Conservation (phyloP, 2,329 filamentous ascomycete species). For the Neocatenulostroma microsporum region DNA sequence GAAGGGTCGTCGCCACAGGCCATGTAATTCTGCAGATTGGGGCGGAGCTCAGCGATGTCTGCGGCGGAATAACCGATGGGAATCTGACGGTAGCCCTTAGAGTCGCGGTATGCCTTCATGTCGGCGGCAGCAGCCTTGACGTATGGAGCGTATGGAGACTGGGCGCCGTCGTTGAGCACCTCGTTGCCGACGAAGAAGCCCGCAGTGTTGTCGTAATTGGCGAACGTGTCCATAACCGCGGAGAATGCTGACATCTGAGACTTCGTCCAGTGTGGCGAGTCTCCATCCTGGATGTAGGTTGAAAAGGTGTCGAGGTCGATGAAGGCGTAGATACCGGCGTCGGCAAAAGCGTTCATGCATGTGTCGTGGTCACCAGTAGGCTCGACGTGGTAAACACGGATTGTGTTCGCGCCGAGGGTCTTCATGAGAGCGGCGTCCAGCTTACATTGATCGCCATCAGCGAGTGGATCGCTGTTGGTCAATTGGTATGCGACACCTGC, state of each 20-base stretch:
- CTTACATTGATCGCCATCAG: constrained; percentile 66
- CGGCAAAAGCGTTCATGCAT: constrained; percentile 73
- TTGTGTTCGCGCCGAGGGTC: constrained; percentile 70
- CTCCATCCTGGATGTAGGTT: constrained; percentile 52
- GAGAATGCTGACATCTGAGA: constrained; percentile 61
- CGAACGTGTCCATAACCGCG: constrained; percentile 68
- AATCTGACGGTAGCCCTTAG: constrained; percentile 69
- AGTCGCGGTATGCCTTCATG: constrained; percentile 70
- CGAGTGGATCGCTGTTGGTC: constrained; percentile 63
- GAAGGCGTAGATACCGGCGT: constrained; percentile 75
- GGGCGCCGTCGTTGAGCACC: constrained; percentile 55
- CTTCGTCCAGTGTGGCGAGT: constrained; percentile 60
- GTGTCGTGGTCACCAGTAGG: constrained; percentile 60
- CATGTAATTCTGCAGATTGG: constrained; percentile 64
- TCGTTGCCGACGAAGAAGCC: constrained; percentile 88
- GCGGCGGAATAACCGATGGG: constrained; percentile 83
- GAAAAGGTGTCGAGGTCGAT: constrained; percentile 72
- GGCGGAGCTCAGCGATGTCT: constrained; percentile 64
- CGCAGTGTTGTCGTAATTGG: constrained; percentile 68
- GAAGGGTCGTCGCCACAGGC: constrained; percentile 64
- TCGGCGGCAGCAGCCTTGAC: constrained; percentile 76
- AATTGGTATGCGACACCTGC: constrained; percentile 38
- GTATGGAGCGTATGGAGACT: constrained; percentile 64
- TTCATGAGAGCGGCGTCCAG: constrained; percentile 72
- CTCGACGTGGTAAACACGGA: constrained; percentile 85